Percentiles rank a stretch among this genome's conserved stretches.
These are phyloP conservation scores for Claviceps monticola DNA, from an alignment of 2,329 filamentous ascomycete species.

Conservation along the genomic window DNA sequence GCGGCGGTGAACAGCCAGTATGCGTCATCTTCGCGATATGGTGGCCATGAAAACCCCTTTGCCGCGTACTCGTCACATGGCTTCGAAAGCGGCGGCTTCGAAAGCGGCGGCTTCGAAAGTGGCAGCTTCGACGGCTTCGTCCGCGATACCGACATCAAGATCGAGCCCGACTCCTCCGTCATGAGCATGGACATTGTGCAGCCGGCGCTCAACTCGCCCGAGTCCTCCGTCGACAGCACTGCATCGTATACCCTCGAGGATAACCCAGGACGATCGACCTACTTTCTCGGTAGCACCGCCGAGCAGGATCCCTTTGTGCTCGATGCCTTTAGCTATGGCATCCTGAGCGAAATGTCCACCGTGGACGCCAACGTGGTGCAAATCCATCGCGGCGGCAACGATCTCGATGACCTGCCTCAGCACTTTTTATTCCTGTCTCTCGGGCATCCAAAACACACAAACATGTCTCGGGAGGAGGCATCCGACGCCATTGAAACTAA, in stretches of 20 bases:
- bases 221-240: slow-evolving; percentile 4
- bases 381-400: slow-evolving; percentile 22
- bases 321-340: slow-evolving; percentile 31
- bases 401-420: slow-evolving; percentile 24
- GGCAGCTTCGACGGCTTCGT: not conserved
- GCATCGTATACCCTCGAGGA: slow-evolving; percentile 27
- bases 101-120: not conserved
- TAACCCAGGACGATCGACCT: slow-evolving; percentile 25
- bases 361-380: slow-evolving; percentile 31
- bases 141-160: not conserved
- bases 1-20: not conserved
- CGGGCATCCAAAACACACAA: slow-evolving; percentile 29
- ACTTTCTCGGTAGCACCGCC: slow-evolving; percentile 29
- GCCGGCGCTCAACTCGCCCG: slow-evolving; percentile 6
- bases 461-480: slow-evolving; percentile 21
- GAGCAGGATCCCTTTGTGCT: slow-evolving; percentile 34
- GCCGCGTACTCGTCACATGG: not conserved
- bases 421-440: slow-evolving; percentile 32
- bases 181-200: slow-evolving; percentile 6
- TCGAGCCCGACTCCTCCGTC: slow-evolving; percentile 1
- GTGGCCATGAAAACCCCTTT: not conserved
- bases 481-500: slow-evolving; percentile 29
- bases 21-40: not conserved
- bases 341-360: slow-evolving; percentile 29
- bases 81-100: no score